Conservation (phyloP, 768 basidiomycete species). For the Russula sp. region DNA sequence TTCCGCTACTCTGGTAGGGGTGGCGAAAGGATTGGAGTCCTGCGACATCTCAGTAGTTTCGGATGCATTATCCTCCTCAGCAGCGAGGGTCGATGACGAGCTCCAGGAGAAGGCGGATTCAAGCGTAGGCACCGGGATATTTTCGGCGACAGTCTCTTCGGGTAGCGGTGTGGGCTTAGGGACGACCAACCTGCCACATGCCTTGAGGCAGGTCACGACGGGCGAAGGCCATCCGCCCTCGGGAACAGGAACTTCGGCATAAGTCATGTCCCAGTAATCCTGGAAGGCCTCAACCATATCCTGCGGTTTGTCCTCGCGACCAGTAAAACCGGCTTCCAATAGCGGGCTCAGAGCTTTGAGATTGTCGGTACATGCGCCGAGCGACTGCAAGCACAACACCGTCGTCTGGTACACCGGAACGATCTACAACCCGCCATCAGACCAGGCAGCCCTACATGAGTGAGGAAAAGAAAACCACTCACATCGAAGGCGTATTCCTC, state of each 20-base stretch:
- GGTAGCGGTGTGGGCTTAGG: conserved; percentile 8
- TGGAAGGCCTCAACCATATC: conserved; percentile 46
- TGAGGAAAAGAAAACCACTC: conserved; percentile 25
- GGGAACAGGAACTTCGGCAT: conserved; percentile 38
- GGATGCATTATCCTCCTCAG: conserved; percentile 17
- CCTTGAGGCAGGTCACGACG: conserved; percentile 35
- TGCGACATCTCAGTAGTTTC: conserved; percentile 4
- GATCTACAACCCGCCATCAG: conserved; percentile 37
- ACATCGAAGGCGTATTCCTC: conserved; percentile 59
- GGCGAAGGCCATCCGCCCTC: conserved; percentile 48
- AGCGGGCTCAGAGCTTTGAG: conserved; percentile 46
- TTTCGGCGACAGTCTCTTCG: not conserved
- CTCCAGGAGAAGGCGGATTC: conserved; percentile 11
- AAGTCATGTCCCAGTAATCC: conserved; percentile 56
- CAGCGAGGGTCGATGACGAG: conserved; percentile 19
- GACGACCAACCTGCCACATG: conserved; percentile 18
- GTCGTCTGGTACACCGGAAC: conserved; percentile 58
- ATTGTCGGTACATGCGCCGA: conserved; percentile 37
- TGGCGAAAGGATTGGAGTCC: conserved; percentile 3
- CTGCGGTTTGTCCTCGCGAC: conserved; percentile 42
- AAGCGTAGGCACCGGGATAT: not conserved
- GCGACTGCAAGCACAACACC: conserved; percentile 44
- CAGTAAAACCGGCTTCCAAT: conserved; percentile 52
- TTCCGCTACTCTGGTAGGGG: not conserved
- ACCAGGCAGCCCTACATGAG: conserved; percentile 4